Conservation (phyloP, 352 stramenopile species). For the Pythium diclinum region DNA sequence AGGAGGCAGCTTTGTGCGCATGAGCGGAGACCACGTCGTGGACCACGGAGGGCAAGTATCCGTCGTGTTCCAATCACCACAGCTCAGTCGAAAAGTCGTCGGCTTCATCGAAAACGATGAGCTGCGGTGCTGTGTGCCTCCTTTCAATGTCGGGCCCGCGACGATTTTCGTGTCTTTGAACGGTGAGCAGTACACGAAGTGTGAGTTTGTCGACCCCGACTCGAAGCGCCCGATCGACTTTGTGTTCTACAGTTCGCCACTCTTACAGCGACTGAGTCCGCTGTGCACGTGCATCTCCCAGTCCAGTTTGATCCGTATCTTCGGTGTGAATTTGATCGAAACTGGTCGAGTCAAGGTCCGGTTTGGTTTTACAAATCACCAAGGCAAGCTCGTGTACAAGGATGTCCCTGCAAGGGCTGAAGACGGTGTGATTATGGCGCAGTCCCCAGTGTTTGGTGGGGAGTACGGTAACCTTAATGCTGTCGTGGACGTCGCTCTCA, state of each 20-base stretch:
- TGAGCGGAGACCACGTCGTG: conserved; percentile 54
- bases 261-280: conserved; percentile 49
- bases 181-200: conserved; percentile 72
- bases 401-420: conserved; percentile 34
- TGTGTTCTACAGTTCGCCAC: conserved; percentile 70
- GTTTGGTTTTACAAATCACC: conserved; percentile 37
- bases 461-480: conserved; percentile 50
- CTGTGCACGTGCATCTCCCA: conserved; percentile 51
- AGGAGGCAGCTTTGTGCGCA: conserved; percentile 60
- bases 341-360: conserved; percentile 72
- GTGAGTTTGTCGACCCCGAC: conserved; percentile 52
- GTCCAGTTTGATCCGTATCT: conserved; percentile 51
- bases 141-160: conserved; percentile 53
- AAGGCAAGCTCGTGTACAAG: conserved; percentile 35
- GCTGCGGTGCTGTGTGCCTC: conserved; percentile 58
- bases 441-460: conserved; percentile 42
- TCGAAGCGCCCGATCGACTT: conserved; percentile 47
- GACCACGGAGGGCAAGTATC: conserved; percentile 62
- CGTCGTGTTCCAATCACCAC: conserved; percentile 55
- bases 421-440: conserved; percentile 50
- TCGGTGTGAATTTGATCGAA: conserved; percentile 68
- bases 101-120: conserved; percentile 68
- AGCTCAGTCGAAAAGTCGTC: conserved; percentile 54
- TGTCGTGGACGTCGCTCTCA: conserved; percentile 58
- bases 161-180: conserved; percentile 72